Conservation (phyloP, 257 asterid genomes). For the Thymus mandschuricus region DNA sequence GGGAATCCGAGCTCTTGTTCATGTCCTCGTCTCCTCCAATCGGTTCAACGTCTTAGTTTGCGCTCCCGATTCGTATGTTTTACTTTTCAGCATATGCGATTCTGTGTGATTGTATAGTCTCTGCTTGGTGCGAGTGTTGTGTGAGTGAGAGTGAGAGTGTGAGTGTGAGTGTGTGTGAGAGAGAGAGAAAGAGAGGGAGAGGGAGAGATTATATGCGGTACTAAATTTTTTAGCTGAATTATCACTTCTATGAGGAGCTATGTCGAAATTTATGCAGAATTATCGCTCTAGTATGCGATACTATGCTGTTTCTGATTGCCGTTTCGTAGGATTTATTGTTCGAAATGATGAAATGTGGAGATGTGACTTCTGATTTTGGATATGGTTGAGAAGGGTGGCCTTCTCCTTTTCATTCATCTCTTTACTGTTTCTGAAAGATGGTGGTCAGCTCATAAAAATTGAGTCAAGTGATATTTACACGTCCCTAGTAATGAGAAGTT, state of each 20-base stretch:
- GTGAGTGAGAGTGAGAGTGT: not conserved
- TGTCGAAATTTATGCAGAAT: conserved; percentile 3
- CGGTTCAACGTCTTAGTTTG: conserved; percentile 80
- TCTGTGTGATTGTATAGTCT: not conserved
- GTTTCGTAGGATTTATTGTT: not conserved
- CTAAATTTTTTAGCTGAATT: not conserved
- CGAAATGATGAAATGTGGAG: not conserved
- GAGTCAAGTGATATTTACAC: too few species aligned
- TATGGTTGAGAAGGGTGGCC: not conserved
- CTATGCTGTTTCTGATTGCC: not conserved
- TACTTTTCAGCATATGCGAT: not conserved
- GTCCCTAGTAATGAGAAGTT: not conserved
- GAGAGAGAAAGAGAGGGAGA: not conserved
- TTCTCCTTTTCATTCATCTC: not conserved
- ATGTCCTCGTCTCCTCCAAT: conserved; percentile 66
- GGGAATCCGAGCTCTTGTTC: conserved; percentile 72
- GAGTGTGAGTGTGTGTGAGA: not conserved
- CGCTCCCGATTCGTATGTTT: conserved; percentile 84
- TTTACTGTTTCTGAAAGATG: not conserved
- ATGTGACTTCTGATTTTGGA: not conserved
- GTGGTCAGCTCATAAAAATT: not conserved
- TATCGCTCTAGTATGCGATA: conserved; percentile 1
- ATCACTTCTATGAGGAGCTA: too few species aligned
- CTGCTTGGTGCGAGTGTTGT: too few species aligned
- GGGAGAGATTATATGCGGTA: not conserved